phyloP scores from a whole-genome alignment of 179 eudicot genomes.

The Beta macrorhiza region DNA sequence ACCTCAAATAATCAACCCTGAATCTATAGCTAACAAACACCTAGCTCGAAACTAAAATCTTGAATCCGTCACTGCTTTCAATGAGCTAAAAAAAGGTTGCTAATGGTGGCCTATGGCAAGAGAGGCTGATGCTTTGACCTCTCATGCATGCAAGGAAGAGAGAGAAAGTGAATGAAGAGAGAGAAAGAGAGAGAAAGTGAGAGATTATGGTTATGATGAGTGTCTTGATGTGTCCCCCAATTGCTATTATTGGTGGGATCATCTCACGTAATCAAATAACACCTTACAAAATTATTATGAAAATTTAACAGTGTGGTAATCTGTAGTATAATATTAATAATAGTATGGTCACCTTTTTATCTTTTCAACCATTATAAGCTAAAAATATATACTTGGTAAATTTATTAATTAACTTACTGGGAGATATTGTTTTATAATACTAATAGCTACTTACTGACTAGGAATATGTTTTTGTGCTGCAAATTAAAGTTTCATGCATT shows the following conservation, averaged over 20 bases:
- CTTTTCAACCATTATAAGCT: neutral
- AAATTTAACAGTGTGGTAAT: conserved; percentile 19
- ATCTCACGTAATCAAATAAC: conserved; percentile 28
- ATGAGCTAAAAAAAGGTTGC: neutral
- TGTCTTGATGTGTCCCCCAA: conserved; percentile 39
- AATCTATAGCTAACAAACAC: too few relatives aligned
- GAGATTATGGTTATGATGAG: conserved; percentile 21
- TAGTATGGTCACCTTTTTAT: conserved; percentile 11
- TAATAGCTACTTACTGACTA: conserved; percentile 17
- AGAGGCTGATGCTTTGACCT: conserved; percentile 15
- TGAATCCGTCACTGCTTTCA: too few relatives aligned
- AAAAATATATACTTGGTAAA: neutral
- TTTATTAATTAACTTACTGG: neutral
- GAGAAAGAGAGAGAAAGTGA: neutral
- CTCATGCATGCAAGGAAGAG: conserved; percentile 40
- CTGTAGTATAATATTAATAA: neutral
- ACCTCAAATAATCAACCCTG: too few relatives aligned
- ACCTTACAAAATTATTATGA: neutral
- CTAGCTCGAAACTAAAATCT: too few relatives aligned
- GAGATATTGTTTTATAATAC: neutral
- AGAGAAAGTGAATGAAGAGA: conserved; percentile 2
- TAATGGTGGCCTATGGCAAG: conserved; percentile 20
- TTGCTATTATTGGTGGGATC: conserved; percentile 35
- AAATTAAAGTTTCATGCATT: conserved; percentile 34
- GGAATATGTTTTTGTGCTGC: conserved; percentile 21